Evolutionary conservation across 2,329 filamentous ascomycete genomes (phyloP).

Genomic region (Trichoderma sp.): DNA sequence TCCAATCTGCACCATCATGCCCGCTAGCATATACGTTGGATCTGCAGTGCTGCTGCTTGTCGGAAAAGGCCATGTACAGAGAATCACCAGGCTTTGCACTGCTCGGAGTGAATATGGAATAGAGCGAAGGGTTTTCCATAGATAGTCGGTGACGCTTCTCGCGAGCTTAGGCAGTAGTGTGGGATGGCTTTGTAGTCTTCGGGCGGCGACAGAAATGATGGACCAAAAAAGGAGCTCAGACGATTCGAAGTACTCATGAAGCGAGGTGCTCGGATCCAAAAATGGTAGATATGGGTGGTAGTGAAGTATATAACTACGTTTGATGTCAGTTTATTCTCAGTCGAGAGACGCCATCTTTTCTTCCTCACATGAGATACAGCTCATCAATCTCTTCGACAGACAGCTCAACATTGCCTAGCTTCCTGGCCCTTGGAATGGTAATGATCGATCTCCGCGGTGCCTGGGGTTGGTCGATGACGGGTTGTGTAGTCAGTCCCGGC

Average conservation of each 20-base stretch:
- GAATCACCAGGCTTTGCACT: conserved; percentile 1
- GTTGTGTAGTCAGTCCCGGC: conserved; percentile 1
- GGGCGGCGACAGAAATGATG: conserved; percentile 7
- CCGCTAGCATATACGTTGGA: conserved; percentile 10
- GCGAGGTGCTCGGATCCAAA: background rate
- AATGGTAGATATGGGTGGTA: conserved; percentile 8
- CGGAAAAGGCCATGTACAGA: conserved; percentile 12
- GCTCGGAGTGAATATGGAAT: conserved; percentile 9
- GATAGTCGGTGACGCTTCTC: background rate
- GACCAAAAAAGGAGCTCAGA: conserved; percentile 12
- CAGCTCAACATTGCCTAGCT: conserved; percentile 4
- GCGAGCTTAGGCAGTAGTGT: conserved; percentile 7
- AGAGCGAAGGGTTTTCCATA: conserved; percentile 6
- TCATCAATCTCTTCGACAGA: conserved; percentile 13
- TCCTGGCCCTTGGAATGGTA: background rate
- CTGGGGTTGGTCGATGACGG: conserved; percentile 9
- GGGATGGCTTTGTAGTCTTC: background rate
- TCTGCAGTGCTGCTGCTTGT: conserved; percentile 14
- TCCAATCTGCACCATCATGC: conserved; percentile 16
- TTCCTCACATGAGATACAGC: background rate
- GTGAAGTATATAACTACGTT: background rate
- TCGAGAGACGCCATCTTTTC: background rate
- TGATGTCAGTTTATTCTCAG: background rate
- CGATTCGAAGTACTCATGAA: conserved; percentile 1
- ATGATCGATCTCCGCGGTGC: background rate